Evolutionary conservation across 768 basidiomycete genomes (phyloP).

Genomic region (Austroboletus eburneus): DNA sequence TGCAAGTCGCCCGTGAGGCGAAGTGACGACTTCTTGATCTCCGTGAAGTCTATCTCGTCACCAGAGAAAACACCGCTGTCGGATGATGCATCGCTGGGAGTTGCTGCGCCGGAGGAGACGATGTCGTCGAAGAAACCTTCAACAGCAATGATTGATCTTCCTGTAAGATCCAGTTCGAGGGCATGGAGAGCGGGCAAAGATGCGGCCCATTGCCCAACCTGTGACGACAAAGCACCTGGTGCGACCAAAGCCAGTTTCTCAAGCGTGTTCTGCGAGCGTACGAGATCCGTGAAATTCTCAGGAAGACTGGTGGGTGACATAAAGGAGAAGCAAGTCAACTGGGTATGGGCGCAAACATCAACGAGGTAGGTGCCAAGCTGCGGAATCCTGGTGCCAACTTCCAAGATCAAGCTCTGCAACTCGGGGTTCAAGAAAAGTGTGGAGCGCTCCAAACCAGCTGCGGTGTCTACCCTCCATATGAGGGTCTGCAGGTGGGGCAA

Average conservation of each 20-base stretch:
- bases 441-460: conserved; percentile 61
- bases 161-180: conserved; percentile 69
- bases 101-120: conserved; percentile 61
- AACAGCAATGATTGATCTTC: conserved; percentile 62
- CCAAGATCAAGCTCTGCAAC: conserved; percentile 56
- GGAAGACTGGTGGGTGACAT: conserved; percentile 66
- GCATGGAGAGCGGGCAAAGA: conserved; percentile 57
- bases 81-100: conserved; percentile 65
- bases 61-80: conserved; percentile 78
- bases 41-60: conserved; percentile 73
- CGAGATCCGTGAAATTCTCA: conserved; percentile 63
- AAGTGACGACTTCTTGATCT: conserved; percentile 66
- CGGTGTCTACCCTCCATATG: conserved; percentile 67
- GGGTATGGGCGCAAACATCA: conserved; percentile 59
- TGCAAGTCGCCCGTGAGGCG: conserved; percentile 59
- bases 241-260: conserved; percentile 65
- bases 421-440: conserved; percentile 63
- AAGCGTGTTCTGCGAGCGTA: conserved; percentile 53
- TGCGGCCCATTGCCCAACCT: conserved; percentile 71
- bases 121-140: conserved; percentile 79
- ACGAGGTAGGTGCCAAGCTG: conserved; percentile 60
- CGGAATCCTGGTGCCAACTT: conserved; percentile 53
- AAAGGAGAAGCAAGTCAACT: conserved; percentile 65
- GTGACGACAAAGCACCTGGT: conserved; percentile 68
- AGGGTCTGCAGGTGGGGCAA: conserved; percentile 67